These are phyloP conservation scores for Chaetomium olivaceum DNA, from an alignment of 2,329 filamentous ascomycete genomes.

Conservation along the genomic window DNA sequence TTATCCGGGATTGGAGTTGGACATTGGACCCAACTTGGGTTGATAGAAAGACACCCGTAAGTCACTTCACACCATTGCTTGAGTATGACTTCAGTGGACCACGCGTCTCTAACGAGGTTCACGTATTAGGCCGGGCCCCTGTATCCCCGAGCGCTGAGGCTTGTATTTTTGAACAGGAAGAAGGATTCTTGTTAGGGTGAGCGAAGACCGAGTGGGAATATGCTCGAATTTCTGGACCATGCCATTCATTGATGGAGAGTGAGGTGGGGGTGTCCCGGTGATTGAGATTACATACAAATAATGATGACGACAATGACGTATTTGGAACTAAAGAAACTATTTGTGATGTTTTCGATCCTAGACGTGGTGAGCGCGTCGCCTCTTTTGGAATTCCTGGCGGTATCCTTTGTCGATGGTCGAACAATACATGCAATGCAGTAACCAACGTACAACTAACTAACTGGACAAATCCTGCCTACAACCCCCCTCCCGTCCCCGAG, in stretches of 20 bases:
- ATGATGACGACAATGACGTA: not conserved
- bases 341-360: not conserved
- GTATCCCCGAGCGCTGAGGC: conserved; percentile 20
- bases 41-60: conserved; percentile 26
- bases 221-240: too few species aligned
- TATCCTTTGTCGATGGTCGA: not conserved
- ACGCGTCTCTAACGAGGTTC: not conserved
- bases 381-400: not conserved
- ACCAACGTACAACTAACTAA: too few species aligned
- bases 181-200: not conserved
- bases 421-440: not conserved
- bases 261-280: too few species aligned
- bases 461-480: too few species aligned
- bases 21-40: conserved; percentile 23
- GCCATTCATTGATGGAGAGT: too few species aligned
- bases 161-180: conserved; percentile 19
- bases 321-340: not conserved
- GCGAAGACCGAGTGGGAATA: not conserved
- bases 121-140: conserved; percentile 24
- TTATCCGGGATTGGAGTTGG: conserved; percentile 21
- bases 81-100: not conserved
- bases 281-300: not conserved
- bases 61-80: not conserved
- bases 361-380: not conserved
- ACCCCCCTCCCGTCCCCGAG: too few species aligned